Evolutionary conservation across 352 stramenopile species (phyloP), one percentile per base, ranked within the genome.

Genomic region (Pythium chondricola): DNA sequence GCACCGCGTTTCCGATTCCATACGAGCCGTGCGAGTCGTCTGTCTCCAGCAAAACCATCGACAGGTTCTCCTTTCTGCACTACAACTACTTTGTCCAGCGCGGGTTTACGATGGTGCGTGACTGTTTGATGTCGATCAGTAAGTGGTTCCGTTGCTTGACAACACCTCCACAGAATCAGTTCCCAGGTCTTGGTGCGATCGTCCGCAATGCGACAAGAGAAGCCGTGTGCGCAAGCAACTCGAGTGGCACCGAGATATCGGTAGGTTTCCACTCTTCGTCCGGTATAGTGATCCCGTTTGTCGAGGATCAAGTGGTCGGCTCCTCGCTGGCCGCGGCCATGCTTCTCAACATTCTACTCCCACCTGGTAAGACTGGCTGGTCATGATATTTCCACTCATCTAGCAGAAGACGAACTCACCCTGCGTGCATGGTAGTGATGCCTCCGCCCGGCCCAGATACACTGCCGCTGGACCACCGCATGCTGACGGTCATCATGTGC

Each of bases 401-500:
- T 37, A 9, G 27, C 1, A 33, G n/a, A n/a, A n/a, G n/a, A n/a
- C n/a, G n/a, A n/a, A n/a, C n/a, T n/a, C 24, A 9, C 6, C n/a
- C 11, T 29, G 27, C n/a, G 17, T 32, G 11, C 11, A 11, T 21
- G 9, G 3, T 54, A 80, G 78, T 85, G 31, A 85, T 64, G 5
- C 56, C 67, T 4, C 76, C 77, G 33, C 83, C 83, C 18, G 88
- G 67, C 27, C 83, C 83, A 18, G 80, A 91, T 39, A 75, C 77
- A 9, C 80, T 78, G 7, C 83, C 83, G 6, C 70, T 93, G 44
- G 78, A 93, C 46, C 83, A 89, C 51, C 74, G 70, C 43, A 87
- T 88, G 60, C 65, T 93, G 39, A 83, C 82, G 10, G 65, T 88
- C 27, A 87, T 93, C 59, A 93, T 93, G 83, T 88, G 74, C 49